These are phyloP conservation scores for Aspergillus neotritici DNA, from an alignment of 2,329 filamentous ascomycete genomes.

Conservation along the genomic window DNA sequence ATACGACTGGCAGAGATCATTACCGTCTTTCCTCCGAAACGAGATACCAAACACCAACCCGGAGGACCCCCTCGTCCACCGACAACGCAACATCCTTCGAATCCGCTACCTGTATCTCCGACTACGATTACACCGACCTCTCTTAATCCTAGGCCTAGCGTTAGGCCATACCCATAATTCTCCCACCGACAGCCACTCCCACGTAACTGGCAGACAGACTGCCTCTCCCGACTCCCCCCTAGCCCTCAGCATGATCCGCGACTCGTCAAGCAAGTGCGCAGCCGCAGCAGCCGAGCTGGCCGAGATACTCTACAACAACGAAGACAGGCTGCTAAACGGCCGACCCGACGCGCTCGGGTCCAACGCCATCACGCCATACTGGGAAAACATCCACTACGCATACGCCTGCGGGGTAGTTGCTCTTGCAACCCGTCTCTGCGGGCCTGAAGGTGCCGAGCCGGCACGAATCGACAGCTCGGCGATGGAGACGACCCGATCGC, in stretches of 20 bases:
- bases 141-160: slow-evolving; percentile 8
- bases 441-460: not conserved
- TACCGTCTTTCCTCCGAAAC: slow-evolving; percentile 17
- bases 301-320: slow-evolving; percentile 2
- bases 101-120: slow-evolving; percentile 20
- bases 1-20: slow-evolving; percentile 19
- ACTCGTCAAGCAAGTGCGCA: slow-evolving; percentile 10
- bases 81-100: slow-evolving; percentile 21
- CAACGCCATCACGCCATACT: slow-evolving; percentile 5
- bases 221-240: slow-evolving; percentile 5
- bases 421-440: slow-evolving; percentile 8
- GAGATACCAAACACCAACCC: not conserved
- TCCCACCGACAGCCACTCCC: slow-evolving; percentile 1
- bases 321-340: slow-evolving; percentile 5
- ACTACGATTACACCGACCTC: slow-evolving; percentile 14
- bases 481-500: slow-evolving; percentile 1
- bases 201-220: slow-evolving; percentile 1
- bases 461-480: not conserved
- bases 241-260: slow-evolving; percentile 8
- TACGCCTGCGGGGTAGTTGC: slow-evolving; percentile 11
- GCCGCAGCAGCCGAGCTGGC: slow-evolving; percentile 5
- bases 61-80: slow-evolving; percentile 15
- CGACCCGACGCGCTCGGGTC: not conserved
- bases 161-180: slow-evolving; percentile 8
- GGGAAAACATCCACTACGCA: slow-evolving; percentile 14